Evolutionary conservation across 768 basidiomycete genomes (phyloP).

Genomic region (Collybia mongolica): DNA sequence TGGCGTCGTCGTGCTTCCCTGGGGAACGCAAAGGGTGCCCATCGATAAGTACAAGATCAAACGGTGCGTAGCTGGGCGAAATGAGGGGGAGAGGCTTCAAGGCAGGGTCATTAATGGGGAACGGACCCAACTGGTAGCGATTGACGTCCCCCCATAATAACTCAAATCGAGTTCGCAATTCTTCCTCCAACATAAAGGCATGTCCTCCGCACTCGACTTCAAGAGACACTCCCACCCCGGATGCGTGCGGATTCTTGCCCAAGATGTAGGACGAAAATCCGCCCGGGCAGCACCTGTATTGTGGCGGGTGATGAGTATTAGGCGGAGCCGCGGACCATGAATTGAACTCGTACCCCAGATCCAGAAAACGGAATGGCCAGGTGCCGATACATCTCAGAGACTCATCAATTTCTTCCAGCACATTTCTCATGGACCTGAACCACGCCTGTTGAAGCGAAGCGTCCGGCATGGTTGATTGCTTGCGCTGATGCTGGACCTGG

Average conservation of each 20-base stretch:
- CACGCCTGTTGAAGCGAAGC: constrained; percentile 7
- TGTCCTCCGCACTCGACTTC: constrained; percentile 23
- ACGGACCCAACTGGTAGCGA: constrained; percentile 16
- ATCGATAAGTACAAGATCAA: constrained; percentile 23
- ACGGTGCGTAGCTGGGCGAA: not conserved
- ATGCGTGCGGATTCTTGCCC: constrained; percentile 17
- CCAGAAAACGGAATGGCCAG: constrained; percentile 20
- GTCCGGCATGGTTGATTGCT: no score
- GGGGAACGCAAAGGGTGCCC: constrained; percentile 17
- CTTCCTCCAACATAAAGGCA: constrained; percentile 17
- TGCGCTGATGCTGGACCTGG: no score
- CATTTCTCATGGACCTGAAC: constrained; percentile 18
- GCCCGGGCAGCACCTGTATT: constrained; percentile 25
- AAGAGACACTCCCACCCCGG: constrained; percentile 23
- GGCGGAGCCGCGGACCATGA: not conserved
- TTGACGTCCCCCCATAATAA: constrained; percentile 23
- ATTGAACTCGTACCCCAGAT: constrained; percentile 21
- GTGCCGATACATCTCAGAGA: constrained; percentile 13
- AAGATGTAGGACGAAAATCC: constrained; percentile 28
- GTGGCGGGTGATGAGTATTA: not conserved
- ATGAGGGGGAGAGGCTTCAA: not conserved
- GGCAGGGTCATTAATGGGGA: not conserved
- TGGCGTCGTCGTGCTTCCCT: constrained; percentile 1
- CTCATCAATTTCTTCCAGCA: constrained; percentile 22
- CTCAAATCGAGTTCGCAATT: constrained; percentile 17